Evolutionary conservation across 257 asterid species (phyloP), one percentile per base, ranked within the genome.

Genomic region (Paulownia fortunei): DNA sequence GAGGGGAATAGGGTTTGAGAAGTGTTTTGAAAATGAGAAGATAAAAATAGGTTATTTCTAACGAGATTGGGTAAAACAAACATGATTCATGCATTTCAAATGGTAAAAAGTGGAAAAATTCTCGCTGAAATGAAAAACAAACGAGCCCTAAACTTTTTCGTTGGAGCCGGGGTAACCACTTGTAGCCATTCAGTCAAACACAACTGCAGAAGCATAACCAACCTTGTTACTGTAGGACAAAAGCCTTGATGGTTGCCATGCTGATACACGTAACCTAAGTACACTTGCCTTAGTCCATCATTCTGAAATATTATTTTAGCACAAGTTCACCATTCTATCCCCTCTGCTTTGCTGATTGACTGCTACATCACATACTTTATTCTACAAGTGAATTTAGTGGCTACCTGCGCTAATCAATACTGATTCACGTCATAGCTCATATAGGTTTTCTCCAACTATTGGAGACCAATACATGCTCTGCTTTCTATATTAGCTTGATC

Each of bases 91-190:
- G n/a, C n/a, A n/a, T n/a, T n/a, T n/a, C n/a, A n/a, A n/a, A n/a
- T n/a, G n/a, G n/a, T n/a, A n/a, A n/a, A n/a, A n/a, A n/a, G n/a
- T n/a, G n/a, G n/a, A n/a, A n/a, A n/a, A n/a, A n/a, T n/a, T n/a
- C n/a, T n/a, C n/a, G n/a, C n/a, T n/a, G n/a, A n/a, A n/a, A n/a
- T n/a, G n/a, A n/a, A n/a, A n/a, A n/a, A n/a, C n/a, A n/a, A n/a
- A n/a, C n/a, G n/a, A n/a, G n/a, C n/a, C n/a, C n/a, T n/a, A n/a
- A 26, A 56, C 62, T 58, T 58, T 30, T 49, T 21, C 73, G 63
- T 75, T 19, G 13, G 59, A 47, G 63, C 15, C 51, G 9, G 4
- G 32, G 19, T 47, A 15, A 41, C 11, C 11, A 7, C 24, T 34
- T 0, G 23, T 51, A 54, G 46, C 26, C 41, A 23, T 26, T 65